Conservation (phyloP, 2,329 filamentous ascomycete species). For the Arthrobotrys pseudoclavata region DNA sequence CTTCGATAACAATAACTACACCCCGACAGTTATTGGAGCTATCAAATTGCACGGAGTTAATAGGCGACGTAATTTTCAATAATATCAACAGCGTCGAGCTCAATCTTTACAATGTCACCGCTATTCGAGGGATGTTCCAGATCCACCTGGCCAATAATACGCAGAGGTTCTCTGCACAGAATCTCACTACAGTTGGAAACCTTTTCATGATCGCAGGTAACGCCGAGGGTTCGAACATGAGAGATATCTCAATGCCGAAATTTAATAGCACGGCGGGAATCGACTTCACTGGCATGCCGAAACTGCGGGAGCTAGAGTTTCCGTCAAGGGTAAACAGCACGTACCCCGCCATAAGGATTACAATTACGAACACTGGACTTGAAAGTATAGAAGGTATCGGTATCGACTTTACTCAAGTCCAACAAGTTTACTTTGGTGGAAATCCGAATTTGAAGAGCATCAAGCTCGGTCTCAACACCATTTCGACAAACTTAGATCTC, state of each 20-base stretch:
- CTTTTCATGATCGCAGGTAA: conserved; percentile 53
- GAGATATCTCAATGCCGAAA: conserved; percentile 41
- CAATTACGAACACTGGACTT: conserved; percentile 51
- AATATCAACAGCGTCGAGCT: conserved; percentile 52
- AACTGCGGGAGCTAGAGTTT: conserved; percentile 40
- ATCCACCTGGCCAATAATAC: conserved; percentile 52
- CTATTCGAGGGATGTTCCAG: conserved; percentile 54
- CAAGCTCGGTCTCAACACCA: conserved; percentile 30
- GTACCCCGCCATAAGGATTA: conserved; percentile 47
- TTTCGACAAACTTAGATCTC: conserved; percentile 53
- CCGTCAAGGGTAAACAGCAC: conserved; percentile 48
- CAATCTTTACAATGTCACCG: conserved; percentile 37
- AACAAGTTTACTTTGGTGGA: conserved; percentile 53
- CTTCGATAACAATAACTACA: conserved; percentile 46
- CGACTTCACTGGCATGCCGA: conserved; percentile 49
- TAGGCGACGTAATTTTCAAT: conserved; percentile 49
- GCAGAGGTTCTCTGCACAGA: conserved; percentile 40
- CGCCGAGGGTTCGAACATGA: conserved; percentile 39
- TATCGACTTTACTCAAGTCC: conserved; percentile 47
- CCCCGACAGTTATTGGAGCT: conserved; percentile 36
- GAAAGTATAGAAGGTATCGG: conserved; percentile 31
- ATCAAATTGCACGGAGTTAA: conserved; percentile 44
- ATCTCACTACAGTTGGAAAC: conserved; percentile 51
- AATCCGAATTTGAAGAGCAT: conserved; percentile 53
- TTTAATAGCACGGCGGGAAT: conserved; percentile 44